Percentiles rank a stretch among this genome's conserved stretches.
Conservation (phyloP, 345 rosid genomes). For the Dipteronia dyeriana region DNA sequence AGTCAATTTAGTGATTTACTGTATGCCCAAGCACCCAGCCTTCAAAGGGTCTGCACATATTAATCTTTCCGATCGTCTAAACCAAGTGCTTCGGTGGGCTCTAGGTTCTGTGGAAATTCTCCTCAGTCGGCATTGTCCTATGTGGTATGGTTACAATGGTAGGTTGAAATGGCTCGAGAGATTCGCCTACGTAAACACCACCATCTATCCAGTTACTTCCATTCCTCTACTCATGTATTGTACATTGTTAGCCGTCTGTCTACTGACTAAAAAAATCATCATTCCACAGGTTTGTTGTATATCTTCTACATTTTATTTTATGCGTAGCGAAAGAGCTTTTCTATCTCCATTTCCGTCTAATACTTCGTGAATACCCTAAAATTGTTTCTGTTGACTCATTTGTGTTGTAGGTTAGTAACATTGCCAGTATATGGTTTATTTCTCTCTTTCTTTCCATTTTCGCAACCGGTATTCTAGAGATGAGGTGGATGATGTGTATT, state of each 20-base stretch:
- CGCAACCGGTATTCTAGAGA: slow-evolving; percentile 89
- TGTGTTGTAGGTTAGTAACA: slow-evolving; percentile 72
- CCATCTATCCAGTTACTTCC: slow-evolving; percentile 86
- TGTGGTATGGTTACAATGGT: slow-evolving; percentile 92
- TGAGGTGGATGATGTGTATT: slow-evolving; percentile 47
- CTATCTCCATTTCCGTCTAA: background rate
- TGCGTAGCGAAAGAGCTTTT: background rate
- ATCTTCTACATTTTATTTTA: background rate
- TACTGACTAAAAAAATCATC: slow-evolving; percentile 87
- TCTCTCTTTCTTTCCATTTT: slow-evolving; percentile 93
- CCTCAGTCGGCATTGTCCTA: slow-evolving; percentile 91
- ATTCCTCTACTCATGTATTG: slow-evolving; percentile 88
- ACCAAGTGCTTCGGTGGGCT: slow-evolving; percentile 99
- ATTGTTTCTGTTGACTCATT: slow-evolving; percentile 11
- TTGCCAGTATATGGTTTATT: slow-evolving; percentile 89
- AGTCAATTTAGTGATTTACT: slow-evolving; percentile 91
- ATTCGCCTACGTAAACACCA: slow-evolving; percentile 83
- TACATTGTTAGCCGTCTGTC: slow-evolving; percentile 88
- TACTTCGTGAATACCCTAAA: background rate
- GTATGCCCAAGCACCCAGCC: slow-evolving; percentile 85
- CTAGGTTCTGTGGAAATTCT: slow-evolving; percentile 92
- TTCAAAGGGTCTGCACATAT: slow-evolving; percentile 96
- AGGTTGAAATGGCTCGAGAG: slow-evolving; percentile 91
- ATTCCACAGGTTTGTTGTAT: slow-evolving; percentile 78
- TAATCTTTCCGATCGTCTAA: slow-evolving; percentile 92